Conservation (phyloP, 2,329 filamentous ascomycete species). For the Beauveria sp. region DNA sequence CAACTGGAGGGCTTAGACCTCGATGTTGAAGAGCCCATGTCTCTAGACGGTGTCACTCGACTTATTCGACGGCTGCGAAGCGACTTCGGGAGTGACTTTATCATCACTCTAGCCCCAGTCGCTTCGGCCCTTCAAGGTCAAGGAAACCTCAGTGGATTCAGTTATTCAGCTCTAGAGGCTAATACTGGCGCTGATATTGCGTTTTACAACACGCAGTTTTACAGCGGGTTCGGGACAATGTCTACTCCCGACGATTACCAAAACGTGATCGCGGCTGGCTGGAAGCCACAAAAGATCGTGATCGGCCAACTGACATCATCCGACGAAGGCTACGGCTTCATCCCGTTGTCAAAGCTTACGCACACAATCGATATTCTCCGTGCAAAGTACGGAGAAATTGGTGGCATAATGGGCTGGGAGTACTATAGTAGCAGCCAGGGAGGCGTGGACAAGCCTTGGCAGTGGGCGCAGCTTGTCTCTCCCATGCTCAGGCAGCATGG, state of each 20-base stretch:
- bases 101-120: constrained; percentile 73
- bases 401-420: constrained; percentile 86
- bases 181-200: constrained; percentile 53
- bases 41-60: constrained; percentile 54
- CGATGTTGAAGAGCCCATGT: constrained; percentile 70
- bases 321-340: constrained; percentile 49
- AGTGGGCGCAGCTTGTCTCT: constrained; percentile 55
- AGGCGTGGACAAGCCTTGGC: constrained; percentile 53
- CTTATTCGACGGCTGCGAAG: constrained; percentile 55
- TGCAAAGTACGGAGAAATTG: constrained; percentile 55
- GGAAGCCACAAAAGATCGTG: constrained; percentile 63
- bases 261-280: constrained; percentile 49
- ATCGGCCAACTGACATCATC: constrained; percentile 71
- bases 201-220: constrained; percentile 86
- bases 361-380: constrained; percentile 31
- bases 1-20: constrained; percentile 61
- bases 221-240: constrained; percentile 69
- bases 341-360: constrained; percentile 35
- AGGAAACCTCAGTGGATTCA: constrained; percentile 68
- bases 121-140: constrained; percentile 55
- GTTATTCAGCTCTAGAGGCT: constrained; percentile 62
- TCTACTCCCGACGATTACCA: constrained; percentile 33
- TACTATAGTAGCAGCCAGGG: constrained; percentile 71
- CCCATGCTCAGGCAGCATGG: neutral
- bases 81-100: constrained; percentile 60